Evolutionary conservation across 805 yeast genomes (phyloP).

Genomic region (Isabelozyma gotoi): DNA sequence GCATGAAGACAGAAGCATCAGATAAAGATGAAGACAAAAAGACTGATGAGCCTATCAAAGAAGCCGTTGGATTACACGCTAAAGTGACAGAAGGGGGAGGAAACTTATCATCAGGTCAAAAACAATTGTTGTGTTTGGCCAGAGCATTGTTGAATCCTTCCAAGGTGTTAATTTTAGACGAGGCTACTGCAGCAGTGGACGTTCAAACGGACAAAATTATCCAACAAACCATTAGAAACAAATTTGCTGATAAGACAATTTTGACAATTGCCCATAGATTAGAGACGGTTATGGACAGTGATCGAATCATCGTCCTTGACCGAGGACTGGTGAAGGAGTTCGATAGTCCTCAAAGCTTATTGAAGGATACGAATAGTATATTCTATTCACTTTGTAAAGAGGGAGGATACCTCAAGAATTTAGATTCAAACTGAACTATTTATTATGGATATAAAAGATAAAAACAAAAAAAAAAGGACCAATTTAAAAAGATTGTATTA

Average conservation of each 20-base stretch:
- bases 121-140: slow-evolving; percentile 38
- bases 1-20: slow-evolving; percentile 45
- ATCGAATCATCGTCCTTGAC: slow-evolving; percentile 38
- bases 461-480: too few relatives aligned
- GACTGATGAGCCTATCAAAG: slow-evolving; percentile 4
- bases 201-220: slow-evolving; percentile 36
- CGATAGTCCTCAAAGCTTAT: slow-evolving; percentile 32
- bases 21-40: slow-evolving; percentile 15
- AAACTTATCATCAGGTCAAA: slow-evolving; percentile 39
- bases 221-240: slow-evolving; percentile 36
- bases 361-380: slow-evolving; percentile 25
- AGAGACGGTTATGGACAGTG: slow-evolving; percentile 43
- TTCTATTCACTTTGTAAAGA: slow-evolving; percentile 39
- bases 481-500: too few relatives aligned
- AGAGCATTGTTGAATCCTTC: slow-evolving; percentile 52
- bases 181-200: slow-evolving; percentile 61
- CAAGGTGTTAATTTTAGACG: slow-evolving; percentile 74
- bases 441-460: too few relatives aligned
- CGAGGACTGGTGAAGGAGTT: slow-evolving; percentile 38
- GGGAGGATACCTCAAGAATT: slow-evolving; percentile 38
- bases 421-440: too few relatives aligned
- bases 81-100: slow-evolving; percentile 35
- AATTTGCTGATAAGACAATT: slow-evolving; percentile 38
- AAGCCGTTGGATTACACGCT: slow-evolving; percentile 23
- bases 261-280: slow-evolving; percentile 43